Base-by-base conservation (phyloP, 208 protist species). In the Blechomonas ayalai region DNA sequence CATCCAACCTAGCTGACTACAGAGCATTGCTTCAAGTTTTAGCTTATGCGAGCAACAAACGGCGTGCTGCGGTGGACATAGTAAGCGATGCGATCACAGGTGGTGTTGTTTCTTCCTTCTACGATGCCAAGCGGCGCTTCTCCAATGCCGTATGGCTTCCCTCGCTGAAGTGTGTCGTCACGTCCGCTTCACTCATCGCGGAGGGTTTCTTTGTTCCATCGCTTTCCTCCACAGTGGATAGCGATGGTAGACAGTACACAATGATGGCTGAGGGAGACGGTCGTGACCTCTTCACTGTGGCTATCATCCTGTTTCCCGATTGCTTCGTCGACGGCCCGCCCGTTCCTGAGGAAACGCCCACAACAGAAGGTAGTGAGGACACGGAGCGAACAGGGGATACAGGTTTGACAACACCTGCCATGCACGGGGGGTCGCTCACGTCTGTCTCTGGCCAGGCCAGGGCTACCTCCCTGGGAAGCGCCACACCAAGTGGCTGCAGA, bases 221-320 rank as follows among this genome's bases (percentile, higher is more conserved):
- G 20, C 58, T 79, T n/a, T 45, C 60, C 40, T 68, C 52, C 19
- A 73, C 61, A 0, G 39, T 66, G 8, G 74, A 78, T 5, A 61
- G 64, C 22, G 18, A 47, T 4, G 35, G 33, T 9, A 22, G 22
- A 12, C 12, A 37, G 24, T 40, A 51, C n/a, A 58, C 59, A 4
- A 24, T 56, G n/a, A 15, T 53, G 3, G 52, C 52, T 15, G 78
- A 91, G 37, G 69, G 63, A 20, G 44, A 65, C 13, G 50, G 44
- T 10, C 66, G 71, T n/a, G 76, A 88, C 20, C 44, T 63, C 19
- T 73, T 92, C 25, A 64, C 67, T 0, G 43, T 84, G 3, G 59
- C 79, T 3, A 48, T 63, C 15, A 47, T 92, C 20, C 51, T 92
- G 8, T 92, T 80, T 36, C 68, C 83, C 1, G 83, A 92, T 27